These are phyloP conservation scores for Amphirosellinia nigrospora DNA, from an alignment of 495 filamentous ascomycete species.

Conservation along the genomic window DNA sequence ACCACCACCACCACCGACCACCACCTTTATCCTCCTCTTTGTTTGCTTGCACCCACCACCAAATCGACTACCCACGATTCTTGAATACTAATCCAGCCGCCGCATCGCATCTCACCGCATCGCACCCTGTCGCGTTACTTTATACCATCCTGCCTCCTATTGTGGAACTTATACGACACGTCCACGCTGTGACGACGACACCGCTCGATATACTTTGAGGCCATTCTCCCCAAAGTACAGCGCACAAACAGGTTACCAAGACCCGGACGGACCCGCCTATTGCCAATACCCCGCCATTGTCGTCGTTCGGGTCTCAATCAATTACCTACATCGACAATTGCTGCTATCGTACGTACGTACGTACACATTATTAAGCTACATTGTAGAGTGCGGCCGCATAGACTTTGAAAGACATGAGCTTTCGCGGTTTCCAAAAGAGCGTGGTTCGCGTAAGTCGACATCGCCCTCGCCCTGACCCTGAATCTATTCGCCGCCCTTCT, in stretches of 20 bases:
- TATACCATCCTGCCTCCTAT: not conserved
- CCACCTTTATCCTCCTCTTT: not conserved
- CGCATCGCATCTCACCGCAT: slow-evolving; percentile 6
- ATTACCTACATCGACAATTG: not conserved
- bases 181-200: not conserved
- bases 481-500: not conserved
- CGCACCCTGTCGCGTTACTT: not conserved
- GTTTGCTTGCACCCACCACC: slow-evolving; percentile 3
- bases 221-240: not conserved
- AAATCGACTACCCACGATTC: not conserved
- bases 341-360: not conserved
- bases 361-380: not conserved
- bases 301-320: not conserved
- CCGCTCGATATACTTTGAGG: not conserved
- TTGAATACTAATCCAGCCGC: not conserved
- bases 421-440: slow-evolving; percentile 93
- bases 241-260: slow-evolving; percentile 4
- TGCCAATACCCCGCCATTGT: slow-evolving; percentile 16
- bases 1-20: not conserved
- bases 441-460: slow-evolving; percentile 69
- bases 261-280: slow-evolving; percentile 15
- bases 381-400: not conserved
- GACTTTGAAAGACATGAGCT: slow-evolving; percentile 72
- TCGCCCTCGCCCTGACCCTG: not conserved
- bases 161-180: not conserved